These are phyloP conservation scores for Posidonia australis DNA, from an alignment of 106 monocot genomes.

Conservation along the genomic window DNA sequence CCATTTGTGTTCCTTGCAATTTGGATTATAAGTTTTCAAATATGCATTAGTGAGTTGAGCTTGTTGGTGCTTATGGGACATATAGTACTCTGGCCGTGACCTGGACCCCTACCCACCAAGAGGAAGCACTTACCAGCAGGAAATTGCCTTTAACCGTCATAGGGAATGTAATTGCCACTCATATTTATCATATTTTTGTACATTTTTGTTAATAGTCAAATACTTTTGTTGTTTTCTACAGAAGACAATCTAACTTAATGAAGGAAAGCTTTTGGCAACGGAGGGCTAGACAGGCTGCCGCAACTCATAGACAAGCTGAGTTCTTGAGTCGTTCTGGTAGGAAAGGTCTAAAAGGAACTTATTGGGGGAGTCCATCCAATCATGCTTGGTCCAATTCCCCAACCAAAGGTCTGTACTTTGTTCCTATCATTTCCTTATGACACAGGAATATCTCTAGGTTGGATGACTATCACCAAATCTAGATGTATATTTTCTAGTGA, in stretches of 20 bases:
- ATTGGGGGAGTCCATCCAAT: conserved; percentile 21
- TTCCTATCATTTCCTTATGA: neutral
- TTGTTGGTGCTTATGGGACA: no score
- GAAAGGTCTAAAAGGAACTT: conserved; percentile 6
- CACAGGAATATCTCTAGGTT: no score
- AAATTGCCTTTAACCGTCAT: no score
- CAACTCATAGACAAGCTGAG: conserved; percentile 36
- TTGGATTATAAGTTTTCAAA: no score
- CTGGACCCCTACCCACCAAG: no score
- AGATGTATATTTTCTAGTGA: no score
- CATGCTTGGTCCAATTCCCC: conserved; percentile 28
- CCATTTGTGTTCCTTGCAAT: no score
- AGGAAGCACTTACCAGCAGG: no score
- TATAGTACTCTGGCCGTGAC: no score
- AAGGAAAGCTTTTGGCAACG: conserved; percentile 29
- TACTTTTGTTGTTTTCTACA: conserved; percentile 9
- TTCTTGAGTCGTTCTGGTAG: conserved; percentile 48
- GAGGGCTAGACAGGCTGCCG: conserved; percentile 25
- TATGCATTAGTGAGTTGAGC: no score
- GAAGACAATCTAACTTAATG: conserved; percentile 14
- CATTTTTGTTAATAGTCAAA: neutral
- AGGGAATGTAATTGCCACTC: neutral
- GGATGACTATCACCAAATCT: neutral
- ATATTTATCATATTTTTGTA: neutral
- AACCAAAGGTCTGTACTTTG: conserved; percentile 29